Base-by-base conservation (phyloP, 257 asterid species). In the Misopates orontium region DNA sequence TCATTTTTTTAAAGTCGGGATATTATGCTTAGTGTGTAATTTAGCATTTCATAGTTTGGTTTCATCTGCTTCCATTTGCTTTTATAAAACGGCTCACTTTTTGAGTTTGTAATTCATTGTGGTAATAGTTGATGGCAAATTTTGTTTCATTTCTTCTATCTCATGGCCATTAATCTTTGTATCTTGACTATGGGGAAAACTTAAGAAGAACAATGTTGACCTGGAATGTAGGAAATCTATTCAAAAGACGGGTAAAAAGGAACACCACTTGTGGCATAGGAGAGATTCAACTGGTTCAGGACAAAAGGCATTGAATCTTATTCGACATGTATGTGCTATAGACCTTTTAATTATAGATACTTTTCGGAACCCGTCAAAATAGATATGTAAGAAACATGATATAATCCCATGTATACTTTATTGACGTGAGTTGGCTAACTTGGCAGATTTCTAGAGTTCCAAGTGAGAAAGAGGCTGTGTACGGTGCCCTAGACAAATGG, bases 201-300 rank as follows among this genome's bases (percentile, higher is more conserved):
- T 55, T 58, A 1, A 8, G 9, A 49, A 57, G 31, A 18, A 45
- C 61, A 41, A 13, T 63, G n/a, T 60, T 19, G n/a, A 47, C 49
- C 23, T 71, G 74, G 67, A 60, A 68, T 76, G 73, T 73, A 78
- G 83, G 82, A 80, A 75, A 70, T 40, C 56, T 56, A 44, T 73
- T 45, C 75, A 56, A 59, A 79, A 74, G 71, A 23, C 77, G 22
- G 85, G 88, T 50, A 85, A 77, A 78, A 84, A 78, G 73, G 92
- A 91, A 56, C 96, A 91, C 75, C 98, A 91, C 71, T 62, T 89
- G 56, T 93, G 98, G 98, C 68, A 72, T 49, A 87, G 81, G 82
- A 84, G 94, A 80, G 95, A 87, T 57, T 86, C 91, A 28, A 65
- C 91, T 71, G 80, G 84, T 75, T 89, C 97, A 8, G 98, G 98